A percentile compares a stretch with the other conserved stretches of the same genome.
These are phyloP conservation scores for Paraphysoderma sedebokerense DNA, from an alignment of 371 early-diverging fungal genomes.

Conservation along the genomic window DNA sequence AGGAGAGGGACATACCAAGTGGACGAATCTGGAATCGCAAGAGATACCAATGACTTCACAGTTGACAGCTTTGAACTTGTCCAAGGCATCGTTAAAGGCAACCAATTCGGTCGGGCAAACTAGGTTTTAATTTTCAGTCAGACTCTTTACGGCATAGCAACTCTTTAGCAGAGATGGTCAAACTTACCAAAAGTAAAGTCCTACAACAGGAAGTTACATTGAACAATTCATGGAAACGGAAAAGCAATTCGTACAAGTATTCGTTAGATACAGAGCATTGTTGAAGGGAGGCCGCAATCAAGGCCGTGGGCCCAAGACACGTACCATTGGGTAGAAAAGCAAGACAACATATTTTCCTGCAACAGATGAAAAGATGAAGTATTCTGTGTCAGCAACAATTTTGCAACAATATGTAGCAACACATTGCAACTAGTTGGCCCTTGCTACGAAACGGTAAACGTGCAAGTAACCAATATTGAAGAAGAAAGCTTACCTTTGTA, in stretches of 20 bases:
- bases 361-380: not conserved
- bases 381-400: not conserved
- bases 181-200: slow-evolving; percentile 20
- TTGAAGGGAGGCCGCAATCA: too few relatives aligned
- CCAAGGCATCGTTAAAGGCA: slow-evolving; percentile 68
- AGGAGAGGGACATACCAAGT: slow-evolving; percentile 31
- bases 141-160: not conserved
- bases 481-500: slow-evolving; percentile 46
- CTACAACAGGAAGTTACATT: too few relatives aligned
- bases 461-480: too few relatives aligned
- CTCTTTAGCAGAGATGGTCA: slow-evolving; percentile 17
- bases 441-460: too few relatives aligned
- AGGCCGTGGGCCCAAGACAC: too few relatives aligned
- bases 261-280: too few relatives aligned
- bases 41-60: slow-evolving; percentile 65
- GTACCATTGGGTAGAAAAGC: slow-evolving; percentile 73
- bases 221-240: not conserved
- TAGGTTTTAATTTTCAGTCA: not conserved
- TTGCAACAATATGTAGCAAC: too few relatives aligned
- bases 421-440: too few relatives aligned
- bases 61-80: slow-evolving; percentile 58
- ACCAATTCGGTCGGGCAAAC: slow-evolving; percentile 87
- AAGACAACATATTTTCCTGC: slow-evolving; percentile 43
- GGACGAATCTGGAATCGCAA: slow-evolving; percentile 52
- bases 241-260: slow-evolving; percentile 1